phyloP scores from a whole-genome alignment of 1,139 yeast genomes.

The Pichia cactophila region DNA sequence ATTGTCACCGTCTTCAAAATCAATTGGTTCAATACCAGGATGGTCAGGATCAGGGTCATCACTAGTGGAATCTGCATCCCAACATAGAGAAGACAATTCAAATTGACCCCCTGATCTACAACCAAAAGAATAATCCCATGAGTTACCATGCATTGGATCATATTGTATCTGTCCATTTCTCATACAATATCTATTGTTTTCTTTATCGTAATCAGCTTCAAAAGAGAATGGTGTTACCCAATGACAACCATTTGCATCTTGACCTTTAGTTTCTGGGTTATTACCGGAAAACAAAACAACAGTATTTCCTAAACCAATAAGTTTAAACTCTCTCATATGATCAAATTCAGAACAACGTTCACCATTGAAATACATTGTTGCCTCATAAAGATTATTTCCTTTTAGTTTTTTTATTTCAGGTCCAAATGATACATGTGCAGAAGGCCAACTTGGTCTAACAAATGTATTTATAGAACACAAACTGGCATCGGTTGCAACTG shows the following conservation, averaged over 20 bases:
- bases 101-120: constrained; percentile 24
- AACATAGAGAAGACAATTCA: constrained; percentile 23
- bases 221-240: constrained; percentile 24
- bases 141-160: constrained; percentile 21
- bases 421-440: constrained; percentile 20
- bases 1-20: background rate
- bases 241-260: constrained; percentile 19
- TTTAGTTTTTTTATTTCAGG: constrained; percentile 19
- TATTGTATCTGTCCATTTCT: constrained; percentile 24
- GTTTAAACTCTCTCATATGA: constrained; percentile 24
- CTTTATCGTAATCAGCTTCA: constrained; percentile 12
- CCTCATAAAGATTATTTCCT: constrained; percentile 19
- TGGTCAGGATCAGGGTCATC: background rate
- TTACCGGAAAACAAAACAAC: constrained; percentile 25
- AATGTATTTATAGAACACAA: constrained; percentile 5
- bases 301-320: constrained; percentile 24
- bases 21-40: background rate
- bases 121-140: constrained; percentile 25
- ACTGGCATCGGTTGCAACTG: constrained; percentile 2
- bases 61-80: constrained; percentile 14
- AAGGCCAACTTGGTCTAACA: constrained; percentile 16
- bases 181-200: constrained; percentile 20
- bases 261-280: constrained; percentile 11
- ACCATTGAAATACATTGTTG: constrained; percentile 25
- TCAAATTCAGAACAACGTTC: constrained; percentile 17